Conservation (phyloP, 1,284 basidiomycete genomes). For the Wallemia mellicola region DNA sequence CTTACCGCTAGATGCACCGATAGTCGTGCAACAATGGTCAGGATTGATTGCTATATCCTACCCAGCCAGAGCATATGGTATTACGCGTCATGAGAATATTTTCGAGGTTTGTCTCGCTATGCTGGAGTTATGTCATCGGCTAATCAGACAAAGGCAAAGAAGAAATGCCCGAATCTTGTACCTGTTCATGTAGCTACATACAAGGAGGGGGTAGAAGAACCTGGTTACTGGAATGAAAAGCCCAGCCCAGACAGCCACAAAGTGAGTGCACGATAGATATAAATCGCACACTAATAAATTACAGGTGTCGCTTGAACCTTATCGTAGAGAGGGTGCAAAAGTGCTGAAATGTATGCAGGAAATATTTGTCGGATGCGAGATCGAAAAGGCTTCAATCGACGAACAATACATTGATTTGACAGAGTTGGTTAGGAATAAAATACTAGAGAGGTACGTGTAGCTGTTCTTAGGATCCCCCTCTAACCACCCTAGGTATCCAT, state of each 20-base stretch:
- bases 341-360: constrained; percentile 64
- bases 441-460: constrained; percentile 28
- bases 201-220: constrained; percentile 57
- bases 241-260: constrained; percentile 73
- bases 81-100: constrained; percentile 22
- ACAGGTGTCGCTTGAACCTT: constrained; percentile 77
- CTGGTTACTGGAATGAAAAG: constrained; percentile 53
- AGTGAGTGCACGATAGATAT: no score
- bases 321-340: constrained; percentile 65
- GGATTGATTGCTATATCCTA: constrained; percentile 76
- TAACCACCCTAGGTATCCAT: not conserved
- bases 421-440: constrained; percentile 33
- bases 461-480: not conserved
- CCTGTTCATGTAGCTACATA: constrained; percentile 86
- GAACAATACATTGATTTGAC: constrained; percentile 68
- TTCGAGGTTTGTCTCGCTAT: constrained; percentile 1
- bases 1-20: constrained; percentile 24
- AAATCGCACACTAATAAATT: no score
- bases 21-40: constrained; percentile 84
- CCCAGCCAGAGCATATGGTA: constrained; percentile 62
- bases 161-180: constrained; percentile 52
- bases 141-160: constrained; percentile 29
- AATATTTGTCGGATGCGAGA: constrained; percentile 20
- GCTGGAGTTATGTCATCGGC: constrained; percentile 19
- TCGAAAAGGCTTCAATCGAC: constrained; percentile 56